Evolutionary conservation across 2,329 filamentous ascomycete genomes (phyloP).

Genomic region (Pseudogymnoascus verrucosus): DNA sequence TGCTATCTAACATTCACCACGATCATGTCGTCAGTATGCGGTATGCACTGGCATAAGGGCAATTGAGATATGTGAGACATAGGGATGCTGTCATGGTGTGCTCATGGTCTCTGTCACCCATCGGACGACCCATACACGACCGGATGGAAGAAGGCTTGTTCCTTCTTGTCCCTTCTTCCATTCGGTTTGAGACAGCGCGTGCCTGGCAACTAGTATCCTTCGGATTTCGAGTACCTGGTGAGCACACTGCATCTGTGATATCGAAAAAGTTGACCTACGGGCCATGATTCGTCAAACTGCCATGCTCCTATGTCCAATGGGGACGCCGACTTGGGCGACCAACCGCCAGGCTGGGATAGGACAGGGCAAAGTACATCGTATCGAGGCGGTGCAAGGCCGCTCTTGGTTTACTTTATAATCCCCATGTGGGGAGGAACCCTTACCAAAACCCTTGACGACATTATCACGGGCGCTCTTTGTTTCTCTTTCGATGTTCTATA

Average conservation of each 20-base stretch:
- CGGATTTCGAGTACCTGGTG: not conserved
- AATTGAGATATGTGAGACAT: not conserved
- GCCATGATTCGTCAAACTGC: not conserved
- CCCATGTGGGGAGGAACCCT: not conserved
- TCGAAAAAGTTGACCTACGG: not conserved
- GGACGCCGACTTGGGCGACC: not conserved
- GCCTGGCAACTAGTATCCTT: conserved; percentile 1
- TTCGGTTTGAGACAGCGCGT: not conserved
- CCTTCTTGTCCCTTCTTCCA: not conserved
- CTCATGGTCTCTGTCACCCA: not conserved
- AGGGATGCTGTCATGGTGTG: conserved; percentile 6
- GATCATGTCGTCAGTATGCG: conserved; percentile 1
- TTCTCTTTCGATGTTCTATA: not conserved
- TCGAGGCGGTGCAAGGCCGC: not conserved
- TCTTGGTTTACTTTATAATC: conserved; percentile 5
- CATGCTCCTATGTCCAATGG: not conserved
- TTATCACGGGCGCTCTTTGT: conserved; percentile 4
- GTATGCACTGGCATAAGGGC: not conserved
- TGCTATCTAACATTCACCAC: not conserved
- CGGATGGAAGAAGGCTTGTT: not conserved
- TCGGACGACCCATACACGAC: not conserved
- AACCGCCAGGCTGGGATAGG: not conserved
- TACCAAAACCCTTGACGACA: conserved; percentile 4
- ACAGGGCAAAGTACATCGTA: not conserved
- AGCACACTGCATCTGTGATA: conserved; percentile 1